Percentiles rank a stretch among this genome's conserved stretches.
Conservation (phyloP, 2,329 filamentous ascomycete genomes). For the Geosmithia putterillii region DNA sequence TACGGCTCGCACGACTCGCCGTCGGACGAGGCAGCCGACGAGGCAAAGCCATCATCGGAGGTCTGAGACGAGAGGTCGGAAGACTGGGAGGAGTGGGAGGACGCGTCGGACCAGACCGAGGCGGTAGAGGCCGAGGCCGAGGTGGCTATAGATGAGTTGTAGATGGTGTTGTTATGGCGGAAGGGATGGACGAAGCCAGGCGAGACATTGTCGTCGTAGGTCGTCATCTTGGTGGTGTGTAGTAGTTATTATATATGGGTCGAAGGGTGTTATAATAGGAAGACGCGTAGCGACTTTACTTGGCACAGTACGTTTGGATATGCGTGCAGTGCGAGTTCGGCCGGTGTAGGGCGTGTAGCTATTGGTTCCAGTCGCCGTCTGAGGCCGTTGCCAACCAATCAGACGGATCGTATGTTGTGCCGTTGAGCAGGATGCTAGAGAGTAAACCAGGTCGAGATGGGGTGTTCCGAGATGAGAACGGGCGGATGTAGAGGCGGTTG, state of each 20-base stretch:
- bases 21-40: conserved; percentile 4
- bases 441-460: conserved; percentile 16
- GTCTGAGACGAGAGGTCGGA: conserved; percentile 54
- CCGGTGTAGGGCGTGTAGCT: conserved; percentile 3
- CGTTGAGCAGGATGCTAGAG: conserved; percentile 18
- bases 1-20: conserved; percentile 6
- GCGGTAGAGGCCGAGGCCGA: conserved; percentile 65
- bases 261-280: conserved; percentile 10
- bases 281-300: not conserved
- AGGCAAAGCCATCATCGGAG: conserved; percentile 28
- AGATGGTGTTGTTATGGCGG: conserved; percentile 39
- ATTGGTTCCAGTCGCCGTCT: conserved; percentile 42
- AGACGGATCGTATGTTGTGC: conserved; percentile 28
- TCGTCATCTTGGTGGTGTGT: conserved; percentile 50
- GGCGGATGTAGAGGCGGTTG: conserved; percentile 25
- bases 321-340: conserved; percentile 4
- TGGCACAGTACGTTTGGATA: not conserved
- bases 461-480: too few relatives aligned
- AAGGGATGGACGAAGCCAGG: conserved; percentile 34
- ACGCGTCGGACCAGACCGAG: conserved; percentile 66
- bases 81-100: conserved; percentile 41
- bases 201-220: conserved; percentile 35
- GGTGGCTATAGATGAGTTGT: conserved; percentile 59
- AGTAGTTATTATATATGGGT: conserved; percentile 5
- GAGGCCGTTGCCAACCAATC: conserved; percentile 34